Conservation (phyloP, 305 asterid genomes). For the Vinca major region DNA sequence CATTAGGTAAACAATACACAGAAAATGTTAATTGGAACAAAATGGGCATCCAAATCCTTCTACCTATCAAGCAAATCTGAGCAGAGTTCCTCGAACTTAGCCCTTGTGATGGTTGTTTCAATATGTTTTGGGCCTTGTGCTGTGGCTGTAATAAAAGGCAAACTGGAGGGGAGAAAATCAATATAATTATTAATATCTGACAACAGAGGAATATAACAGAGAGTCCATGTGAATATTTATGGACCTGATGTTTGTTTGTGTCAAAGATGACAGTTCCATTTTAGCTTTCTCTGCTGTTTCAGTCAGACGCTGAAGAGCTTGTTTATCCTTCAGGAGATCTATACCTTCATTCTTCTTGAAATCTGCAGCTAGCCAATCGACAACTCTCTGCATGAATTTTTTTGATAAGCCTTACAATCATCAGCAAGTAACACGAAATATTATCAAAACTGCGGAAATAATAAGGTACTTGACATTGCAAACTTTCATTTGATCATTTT, state of each 20-base stretch:
- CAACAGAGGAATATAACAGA: background rate
- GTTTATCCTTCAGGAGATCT: conserved; percentile 89
- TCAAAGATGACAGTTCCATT: conserved; percentile 85
- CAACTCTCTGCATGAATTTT: conserved; percentile 56
- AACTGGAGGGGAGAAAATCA: conserved; percentile 27
- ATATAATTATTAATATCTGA: conserved; percentile 7
- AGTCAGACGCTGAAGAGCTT: conserved; percentile 95
- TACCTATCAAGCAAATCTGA: conserved; percentile 93
- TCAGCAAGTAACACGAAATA: background rate
- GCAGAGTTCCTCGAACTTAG: conserved; percentile 86
- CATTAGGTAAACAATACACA: background rate
- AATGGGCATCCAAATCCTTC: background rate
- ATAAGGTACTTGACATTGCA: background rate
- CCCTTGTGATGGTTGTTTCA: conserved; percentile 81
- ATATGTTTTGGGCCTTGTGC: conserved; percentile 98
- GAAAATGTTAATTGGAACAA: background rate
- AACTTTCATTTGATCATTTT: too few species aligned
- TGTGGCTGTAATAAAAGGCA: conserved; percentile 97
- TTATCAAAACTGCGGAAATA: background rate
- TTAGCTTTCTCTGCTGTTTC: conserved; percentile 98
- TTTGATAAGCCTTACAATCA: too few species aligned
- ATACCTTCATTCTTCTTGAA: conserved; percentile 87
- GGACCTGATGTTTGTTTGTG: conserved; percentile 80
- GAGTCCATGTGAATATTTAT: background rate
- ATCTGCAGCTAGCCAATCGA: conserved; percentile 77